Evolutionary conservation across 2,329 filamentous ascomycete genomes (phyloP).

Genomic region (Arthrobotrys iridis): DNA sequence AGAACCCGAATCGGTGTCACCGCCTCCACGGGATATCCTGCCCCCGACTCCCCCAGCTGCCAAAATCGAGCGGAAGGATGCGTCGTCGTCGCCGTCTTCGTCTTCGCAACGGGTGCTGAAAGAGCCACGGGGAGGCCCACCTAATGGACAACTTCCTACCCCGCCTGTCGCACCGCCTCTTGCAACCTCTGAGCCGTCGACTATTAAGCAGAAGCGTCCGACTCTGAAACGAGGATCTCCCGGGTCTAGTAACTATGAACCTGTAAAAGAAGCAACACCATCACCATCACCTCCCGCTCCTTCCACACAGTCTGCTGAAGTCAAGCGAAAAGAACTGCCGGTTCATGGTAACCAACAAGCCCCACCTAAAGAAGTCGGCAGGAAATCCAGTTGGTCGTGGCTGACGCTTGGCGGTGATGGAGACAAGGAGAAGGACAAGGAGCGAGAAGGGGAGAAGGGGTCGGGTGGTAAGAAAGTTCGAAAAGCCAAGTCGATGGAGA

Average conservation of each 20-base stretch:
- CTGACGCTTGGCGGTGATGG: slow-evolving; percentile 69
- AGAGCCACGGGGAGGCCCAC: background rate
- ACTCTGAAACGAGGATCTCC: slow-evolving; percentile 39
- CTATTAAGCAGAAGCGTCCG: slow-evolving; percentile 32
- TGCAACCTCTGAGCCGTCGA: background rate
- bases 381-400: slow-evolving; percentile 83
- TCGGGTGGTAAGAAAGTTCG: slow-evolving; percentile 57
- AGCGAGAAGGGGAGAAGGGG: slow-evolving; percentile 73
- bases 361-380: slow-evolving; percentile 75
- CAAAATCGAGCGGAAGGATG: slow-evolving; percentile 33
- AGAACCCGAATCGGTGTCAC: slow-evolving; percentile 29
- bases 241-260: slow-evolving; percentile 33
- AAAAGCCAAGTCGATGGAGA: slow-evolving; percentile 62
- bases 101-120: slow-evolving; percentile 4
- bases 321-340: slow-evolving; percentile 28
- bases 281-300: slow-evolving; percentile 20
- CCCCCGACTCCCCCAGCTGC: slow-evolving; percentile 2
- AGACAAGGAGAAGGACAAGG: slow-evolving; percentile 73
- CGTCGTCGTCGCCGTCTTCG: slow-evolving; percentile 10
- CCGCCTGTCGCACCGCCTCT: slow-evolving; percentile 4
- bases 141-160: slow-evolving; percentile 29
- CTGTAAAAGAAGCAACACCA: slow-evolving; percentile 9
- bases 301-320: slow-evolving; percentile 5
- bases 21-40: background rate
- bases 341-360: slow-evolving; percentile 57